Base-by-base conservation (phyloP, 2,329 filamentous ascomycete genomes). In the Periconia macrospinosa region DNA sequence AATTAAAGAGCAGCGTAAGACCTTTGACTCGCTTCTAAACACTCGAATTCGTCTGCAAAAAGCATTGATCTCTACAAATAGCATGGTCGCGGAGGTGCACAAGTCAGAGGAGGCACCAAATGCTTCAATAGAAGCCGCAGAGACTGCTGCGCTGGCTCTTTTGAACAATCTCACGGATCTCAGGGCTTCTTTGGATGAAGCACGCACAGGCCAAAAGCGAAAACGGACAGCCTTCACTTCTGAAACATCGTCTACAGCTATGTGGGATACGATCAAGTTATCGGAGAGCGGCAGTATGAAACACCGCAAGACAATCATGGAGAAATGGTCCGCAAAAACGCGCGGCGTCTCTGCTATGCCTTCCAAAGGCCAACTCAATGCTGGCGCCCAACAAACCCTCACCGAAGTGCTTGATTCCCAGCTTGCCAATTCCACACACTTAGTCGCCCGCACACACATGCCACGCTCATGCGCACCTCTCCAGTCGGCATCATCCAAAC, bases 31-130 rank as follows among this genome's bases (percentile, higher is more conserved):
- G 0, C 83, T 97, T 1, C 82, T 99, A 30, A 96, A 96, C 75
- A 84, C 92, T 14, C 87, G 94, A 18, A 97, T 99, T 68, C 90
- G 93, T 56, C 78, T 99, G 17, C 95, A 99, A 73, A 97, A 97
- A 73, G 91, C 90, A 1, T 77, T 99, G 14, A 83, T 94, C 15
- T 87, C 90, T 0, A 84, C 88, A 23, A 97, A 97, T 72, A 88
- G 91, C 1, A 62, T 73, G 57, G 56, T 61, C 5, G 59, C 66
- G 2, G 61, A 66, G 7, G 33, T 50, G 0, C 46, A 69, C 54
- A 62, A 62, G 23, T 50, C 62, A 1, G 69, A 78, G 1, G 61
- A 81, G 1, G 74, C 77, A 11, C 69, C 78, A 2, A 76, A 80
- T 1, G 73, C 73, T 9, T 74, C 80, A 2, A 66, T 96, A 80